Conservation (phyloP, 129 eudicot genomes). For the Erigeron canadensis region DNA sequence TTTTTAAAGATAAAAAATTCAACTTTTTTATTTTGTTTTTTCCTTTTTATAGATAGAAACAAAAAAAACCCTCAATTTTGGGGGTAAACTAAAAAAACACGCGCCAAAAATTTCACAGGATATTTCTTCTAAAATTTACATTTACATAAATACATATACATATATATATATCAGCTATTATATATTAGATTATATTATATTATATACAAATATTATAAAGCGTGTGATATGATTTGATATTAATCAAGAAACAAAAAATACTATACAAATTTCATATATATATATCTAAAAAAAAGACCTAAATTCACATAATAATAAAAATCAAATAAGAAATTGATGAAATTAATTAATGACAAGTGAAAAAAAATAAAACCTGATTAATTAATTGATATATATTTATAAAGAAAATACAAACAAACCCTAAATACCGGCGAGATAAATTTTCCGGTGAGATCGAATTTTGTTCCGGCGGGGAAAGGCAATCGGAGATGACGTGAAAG, state of each 20-base stretch:
- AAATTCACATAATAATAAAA: conserved; percentile 16
- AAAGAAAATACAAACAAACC: conserved; percentile 10
- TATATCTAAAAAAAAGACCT: conserved; percentile 26
- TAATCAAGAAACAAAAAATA: background rate
- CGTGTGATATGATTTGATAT: background rate
- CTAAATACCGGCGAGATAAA: conserved; percentile 14
- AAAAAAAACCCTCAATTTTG: conserved; percentile 71
- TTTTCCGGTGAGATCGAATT: background rate
- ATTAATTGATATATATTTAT: background rate
- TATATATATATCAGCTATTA: conserved; percentile 5
- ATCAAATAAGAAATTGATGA: background rate
- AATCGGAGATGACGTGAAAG: background rate
- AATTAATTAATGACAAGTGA: background rate
- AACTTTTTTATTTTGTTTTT: background rate
- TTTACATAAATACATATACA: too few species aligned
- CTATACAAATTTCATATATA: conserved; percentile 44
- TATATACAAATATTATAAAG: background rate
- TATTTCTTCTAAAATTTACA: conserved; percentile 13
- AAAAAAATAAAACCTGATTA: conserved; percentile 30
- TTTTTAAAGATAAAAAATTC: background rate
- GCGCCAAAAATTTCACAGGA: conserved; percentile 78
- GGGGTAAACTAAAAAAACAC: conserved; percentile 56
- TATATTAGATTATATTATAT: background rate
- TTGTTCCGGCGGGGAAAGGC: background rate
- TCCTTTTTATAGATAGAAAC: background rate